Percentiles rank a stretch among this genome's conserved stretches.
These are phyloP conservation scores for Mucor ambiguus DNA, from an alignment of 371 early-diverging fungal genomes.

Conservation along the genomic window DNA sequence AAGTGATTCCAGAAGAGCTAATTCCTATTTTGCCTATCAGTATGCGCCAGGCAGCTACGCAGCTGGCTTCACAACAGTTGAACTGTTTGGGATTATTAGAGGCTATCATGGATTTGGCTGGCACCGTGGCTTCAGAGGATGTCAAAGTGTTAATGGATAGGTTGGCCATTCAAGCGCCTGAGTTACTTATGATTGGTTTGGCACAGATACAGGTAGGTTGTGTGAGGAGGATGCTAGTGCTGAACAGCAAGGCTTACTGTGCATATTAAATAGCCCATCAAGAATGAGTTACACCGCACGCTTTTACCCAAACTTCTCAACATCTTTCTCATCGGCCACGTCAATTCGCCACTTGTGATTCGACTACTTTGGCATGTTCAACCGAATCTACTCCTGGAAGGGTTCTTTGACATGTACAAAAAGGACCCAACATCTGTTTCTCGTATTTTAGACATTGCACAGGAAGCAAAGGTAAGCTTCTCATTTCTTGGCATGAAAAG, in stretches of 20 bases:
- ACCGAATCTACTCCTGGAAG: slow-evolving; percentile 61
- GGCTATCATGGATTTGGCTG: slow-evolving; percentile 61
- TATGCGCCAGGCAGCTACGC: slow-evolving; percentile 51
- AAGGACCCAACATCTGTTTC: slow-evolving; percentile 72
- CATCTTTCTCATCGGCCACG: slow-evolving; percentile 76
- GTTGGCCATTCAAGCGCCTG: slow-evolving; percentile 72
- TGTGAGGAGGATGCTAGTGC: neutral
- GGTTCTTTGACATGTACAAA: slow-evolving; percentile 75
- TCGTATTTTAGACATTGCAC: slow-evolving; percentile 80
- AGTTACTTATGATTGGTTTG: slow-evolving; percentile 76
- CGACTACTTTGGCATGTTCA: slow-evolving; percentile 74
- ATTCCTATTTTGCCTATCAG: slow-evolving; percentile 50
- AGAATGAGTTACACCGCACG: slow-evolving; percentile 72
- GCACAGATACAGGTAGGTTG: slow-evolving; percentile 60
- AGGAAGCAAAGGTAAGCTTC: slow-evolving; percentile 76
- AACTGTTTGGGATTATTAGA: slow-evolving; percentile 78
- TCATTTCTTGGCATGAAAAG: too few species aligned
- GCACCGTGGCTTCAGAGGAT: slow-evolving; percentile 62
- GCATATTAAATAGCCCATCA: slow-evolving; percentile 37
- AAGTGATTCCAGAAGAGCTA: slow-evolving; percentile 52
- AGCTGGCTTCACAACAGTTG: slow-evolving; percentile 62
- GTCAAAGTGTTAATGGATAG: slow-evolving; percentile 67
- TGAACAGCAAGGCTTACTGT: too few species aligned
- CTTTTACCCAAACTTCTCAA: slow-evolving; percentile 66
- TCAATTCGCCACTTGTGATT: slow-evolving; percentile 74